These are phyloP conservation scores for Apiotrichum gamsii DNA, from an alignment of 1,284 basidiomycete genomes.

Conservation along the genomic window DNA sequence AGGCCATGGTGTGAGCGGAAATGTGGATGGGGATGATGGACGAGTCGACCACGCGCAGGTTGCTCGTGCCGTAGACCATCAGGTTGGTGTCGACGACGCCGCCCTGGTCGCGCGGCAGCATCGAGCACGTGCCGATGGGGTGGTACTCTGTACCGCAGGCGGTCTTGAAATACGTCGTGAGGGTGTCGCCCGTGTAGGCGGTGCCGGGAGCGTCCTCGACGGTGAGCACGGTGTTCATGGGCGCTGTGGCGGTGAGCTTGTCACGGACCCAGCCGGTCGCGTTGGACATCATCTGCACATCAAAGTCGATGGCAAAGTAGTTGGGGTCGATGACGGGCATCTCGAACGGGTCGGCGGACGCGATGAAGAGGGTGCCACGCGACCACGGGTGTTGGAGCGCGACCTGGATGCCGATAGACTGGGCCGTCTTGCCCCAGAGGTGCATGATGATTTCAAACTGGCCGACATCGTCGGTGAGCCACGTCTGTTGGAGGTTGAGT, in stretches of 20 bases:
- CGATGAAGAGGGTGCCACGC: slow-evolving; percentile 50
- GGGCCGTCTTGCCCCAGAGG: slow-evolving; percentile 25
- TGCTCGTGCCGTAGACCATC: slow-evolving; percentile 57
- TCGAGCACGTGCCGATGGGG: slow-evolving; percentile 59
- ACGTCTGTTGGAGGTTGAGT: slow-evolving; percentile 31
- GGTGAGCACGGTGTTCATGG: slow-evolving; percentile 26
- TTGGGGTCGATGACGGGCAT: slow-evolving; percentile 58
- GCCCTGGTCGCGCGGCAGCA: slow-evolving; percentile 58
- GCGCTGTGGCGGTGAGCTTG: slow-evolving; percentile 28
- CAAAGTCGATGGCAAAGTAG: slow-evolving; percentile 51
- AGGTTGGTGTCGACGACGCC: slow-evolving; percentile 62
- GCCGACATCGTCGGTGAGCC: slow-evolving; percentile 32
- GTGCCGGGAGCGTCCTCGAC: slow-evolving; percentile 23
- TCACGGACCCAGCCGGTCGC: slow-evolving; percentile 34
- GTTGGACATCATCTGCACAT: slow-evolving; percentile 35
- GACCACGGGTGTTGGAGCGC: slow-evolving; percentile 46
- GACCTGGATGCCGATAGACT: slow-evolving; percentile 27
- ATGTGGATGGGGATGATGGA: slow-evolving; percentile 50
- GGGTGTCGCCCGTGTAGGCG: slow-evolving; percentile 17
- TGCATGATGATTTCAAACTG: slow-evolving; percentile 43
- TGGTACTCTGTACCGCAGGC: slow-evolving; percentile 51
- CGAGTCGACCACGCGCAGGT: slow-evolving; percentile 50
- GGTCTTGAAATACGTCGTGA: slow-evolving; percentile 35
- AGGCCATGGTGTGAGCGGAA: slow-evolving; percentile 46
- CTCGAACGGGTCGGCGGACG: slow-evolving; percentile 54